Evolutionary conservation across 495 filamentous ascomycete species (phyloP), one percentile per base, ranked within the genome.

Genomic region (Penicillium bialowiezense): DNA sequence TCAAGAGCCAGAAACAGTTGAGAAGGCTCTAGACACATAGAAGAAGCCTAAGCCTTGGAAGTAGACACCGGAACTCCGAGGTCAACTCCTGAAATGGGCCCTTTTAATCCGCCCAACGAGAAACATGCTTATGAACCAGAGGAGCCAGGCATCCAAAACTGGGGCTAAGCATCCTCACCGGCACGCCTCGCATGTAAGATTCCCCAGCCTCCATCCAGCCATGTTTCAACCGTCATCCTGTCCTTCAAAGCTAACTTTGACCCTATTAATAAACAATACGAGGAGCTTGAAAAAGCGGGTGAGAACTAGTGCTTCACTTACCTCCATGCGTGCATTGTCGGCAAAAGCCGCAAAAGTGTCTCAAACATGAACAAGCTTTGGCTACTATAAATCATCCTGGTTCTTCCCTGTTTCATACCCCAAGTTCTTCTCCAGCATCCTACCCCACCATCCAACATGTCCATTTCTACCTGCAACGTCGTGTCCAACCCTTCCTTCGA

Each of bases 401-500:
- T 21, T 39, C 3, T 12, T 39, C 18, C 36, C 3, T 21, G 5
- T 3, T n/a, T n/a, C 9, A 12, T 12, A 32, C 29, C 12, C 29
- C 29, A 32, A 32, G 3, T 12, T 10, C 29, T 20, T 38, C 35
- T 20, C 13, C 19, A 12, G 15, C 18, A 15, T 6, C 33, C 14
- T 36, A 10, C 13, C 35, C 17, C 10, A 10, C 35, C 10, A 38
- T 6, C 3, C 10, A 41, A 20, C 28, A 63, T 60, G 57, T 41
- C 56, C 13, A 47, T 58, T 23, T 59, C 56, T 34, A 18, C 45
- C 3, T 59, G 58, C 54, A 63, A 66, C 37, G 48, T 53, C 35
- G 41, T 66, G 20, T 17, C 50, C 19, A 63, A 63, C 44, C 60
- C 60, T 6, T 54, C 55, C 23, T 63, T 66, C 38, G 63, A 63